phyloP scores from a whole-genome alignment of 495 filamentous ascomycete species.

The Astrothelium macrocarpum region DNA sequence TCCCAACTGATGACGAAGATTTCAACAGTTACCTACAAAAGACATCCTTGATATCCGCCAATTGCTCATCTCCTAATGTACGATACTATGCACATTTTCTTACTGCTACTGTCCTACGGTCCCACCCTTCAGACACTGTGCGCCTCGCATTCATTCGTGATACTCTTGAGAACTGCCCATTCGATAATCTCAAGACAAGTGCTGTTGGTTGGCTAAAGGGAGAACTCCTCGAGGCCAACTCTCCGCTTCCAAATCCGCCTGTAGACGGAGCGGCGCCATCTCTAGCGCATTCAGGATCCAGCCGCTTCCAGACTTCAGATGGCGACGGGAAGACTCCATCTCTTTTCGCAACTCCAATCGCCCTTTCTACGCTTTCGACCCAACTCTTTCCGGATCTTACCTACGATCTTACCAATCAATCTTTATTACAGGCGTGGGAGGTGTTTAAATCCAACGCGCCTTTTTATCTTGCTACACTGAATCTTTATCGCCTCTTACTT shows the following conservation, averaged over 20 bases:
- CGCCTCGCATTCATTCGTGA: conserved; percentile 69
- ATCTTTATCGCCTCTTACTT: conserved; percentile 44
- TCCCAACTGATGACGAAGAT: conserved; percentile 30
- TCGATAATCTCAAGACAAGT: conserved; percentile 64
- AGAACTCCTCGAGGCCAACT: conserved; percentile 54
- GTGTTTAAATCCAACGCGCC: conserved; percentile 36
- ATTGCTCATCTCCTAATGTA: conserved; percentile 55
- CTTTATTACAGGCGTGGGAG: conserved; percentile 29
- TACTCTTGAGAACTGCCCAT: conserved; percentile 71
- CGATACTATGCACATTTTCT: conserved; percentile 67
- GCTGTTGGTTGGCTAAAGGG: conserved; percentile 83
- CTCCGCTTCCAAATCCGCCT: conserved; percentile 22
- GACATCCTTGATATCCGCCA: conserved; percentile 54
- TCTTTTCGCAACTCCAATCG: conserved; percentile 49
- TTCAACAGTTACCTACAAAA: conserved; percentile 44
- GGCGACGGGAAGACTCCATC: conserved; percentile 26
- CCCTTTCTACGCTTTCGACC: conserved; percentile 39
- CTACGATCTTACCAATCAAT: conserved; percentile 20
- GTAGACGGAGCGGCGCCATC: neutral
- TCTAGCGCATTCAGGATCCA: neutral
- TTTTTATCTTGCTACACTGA: conserved; percentile 42
- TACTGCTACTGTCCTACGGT: conserved; percentile 61
- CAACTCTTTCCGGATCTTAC: conserved; percentile 40
- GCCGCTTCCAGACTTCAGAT: conserved; percentile 27
- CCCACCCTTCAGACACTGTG: conserved; percentile 58